phyloP scores from a whole-genome alignment of 2,329 filamentous ascomycete genomes.

The Teratosphaeria pseudoeucalypti region DNA sequence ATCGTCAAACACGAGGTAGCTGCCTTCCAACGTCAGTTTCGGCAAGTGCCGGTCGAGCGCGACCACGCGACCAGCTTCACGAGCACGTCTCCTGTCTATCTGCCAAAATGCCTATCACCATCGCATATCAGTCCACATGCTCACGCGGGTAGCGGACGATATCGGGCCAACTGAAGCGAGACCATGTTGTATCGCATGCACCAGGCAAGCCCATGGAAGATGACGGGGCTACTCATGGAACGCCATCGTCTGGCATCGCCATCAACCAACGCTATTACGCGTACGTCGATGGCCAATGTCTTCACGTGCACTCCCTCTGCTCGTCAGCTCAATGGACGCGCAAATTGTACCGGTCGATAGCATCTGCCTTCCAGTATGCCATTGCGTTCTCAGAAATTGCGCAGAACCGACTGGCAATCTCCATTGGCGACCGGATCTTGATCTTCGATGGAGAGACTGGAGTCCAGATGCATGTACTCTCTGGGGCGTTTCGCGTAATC shows the following conservation, averaged over 20 bases:
- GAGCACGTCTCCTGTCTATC: too few relatives aligned
- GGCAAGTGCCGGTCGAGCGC: background rate
- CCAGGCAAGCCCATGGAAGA: background rate
- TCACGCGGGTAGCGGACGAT: background rate
- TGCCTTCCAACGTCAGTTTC: background rate
- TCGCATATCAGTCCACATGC: background rate
- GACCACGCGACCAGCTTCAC: background rate
- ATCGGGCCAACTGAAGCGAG: too few relatives aligned
- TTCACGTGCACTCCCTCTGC: background rate
- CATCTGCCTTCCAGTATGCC: background rate
- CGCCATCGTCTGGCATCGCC: background rate
- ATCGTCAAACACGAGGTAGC: background rate
- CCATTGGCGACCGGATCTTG: conserved; percentile 1
- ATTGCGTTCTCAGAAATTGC: conserved; percentile 1
- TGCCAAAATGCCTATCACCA: background rate
- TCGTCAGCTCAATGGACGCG: background rate
- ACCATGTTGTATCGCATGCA: background rate
- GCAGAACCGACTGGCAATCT: conserved; percentile 4
- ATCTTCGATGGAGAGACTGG: conserved; percentile 1
- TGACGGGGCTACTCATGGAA: background rate
- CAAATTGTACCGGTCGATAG: background rate
- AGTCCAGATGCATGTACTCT: background rate
- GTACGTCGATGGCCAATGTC: background rate
- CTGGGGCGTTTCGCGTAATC: conserved; percentile 5
- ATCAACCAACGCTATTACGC: background rate